Percentiles rank a stretch among this genome's conserved stretches.
Evolutionary conservation across 306 rosid species (phyloP).

Genomic region (Psophocarpus tetragonolobus): DNA sequence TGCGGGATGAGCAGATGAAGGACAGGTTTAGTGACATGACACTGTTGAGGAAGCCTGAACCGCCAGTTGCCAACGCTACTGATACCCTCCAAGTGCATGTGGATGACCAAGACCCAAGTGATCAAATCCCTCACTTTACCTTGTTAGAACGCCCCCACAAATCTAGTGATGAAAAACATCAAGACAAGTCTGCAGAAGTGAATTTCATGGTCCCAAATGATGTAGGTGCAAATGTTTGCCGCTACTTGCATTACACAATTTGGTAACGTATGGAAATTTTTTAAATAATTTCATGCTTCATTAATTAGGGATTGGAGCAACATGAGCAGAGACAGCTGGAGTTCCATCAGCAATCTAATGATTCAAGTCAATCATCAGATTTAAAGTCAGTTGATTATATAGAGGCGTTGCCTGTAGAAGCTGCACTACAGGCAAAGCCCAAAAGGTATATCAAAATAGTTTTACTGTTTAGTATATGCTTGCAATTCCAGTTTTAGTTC

Average conservation of each 20-base stretch:
- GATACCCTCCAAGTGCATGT: slow-evolving; percentile 36
- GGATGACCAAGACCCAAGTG: slow-evolving; percentile 39
- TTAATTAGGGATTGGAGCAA: slow-evolving; percentile 59
- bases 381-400: slow-evolving; percentile 45
- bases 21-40: slow-evolving; percentile 81
- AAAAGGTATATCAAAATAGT: slow-evolving; percentile 49
- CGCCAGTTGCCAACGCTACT: slow-evolving; percentile 28
- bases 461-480: slow-evolving; percentile 31
- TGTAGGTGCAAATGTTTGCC: slow-evolving; percentile 48
- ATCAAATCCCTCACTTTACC: slow-evolving; percentile 38
- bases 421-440: slow-evolving; percentile 70
- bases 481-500: slow-evolving; percentile 36
- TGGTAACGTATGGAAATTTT: background rate
- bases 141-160: slow-evolving; percentile 59
- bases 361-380: slow-evolving; percentile 42
- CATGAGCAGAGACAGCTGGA: slow-evolving; percentile 41
- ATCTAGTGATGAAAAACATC: slow-evolving; percentile 1
- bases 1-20: slow-evolving; percentile 49
- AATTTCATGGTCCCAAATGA: slow-evolving; percentile 34
- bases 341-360: slow-evolving; percentile 42
- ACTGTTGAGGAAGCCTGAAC: slow-evolving; percentile 79
- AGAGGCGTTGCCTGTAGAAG: slow-evolving; percentile 46
- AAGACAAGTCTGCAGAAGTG: slow-evolving; percentile 29
- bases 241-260: slow-evolving; percentile 14
- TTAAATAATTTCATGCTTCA: slow-evolving; percentile 41